Base-by-base conservation (phyloP, 371 early-diverging fungal species). In the Thermomucor indicae-seudaticae region DNA sequence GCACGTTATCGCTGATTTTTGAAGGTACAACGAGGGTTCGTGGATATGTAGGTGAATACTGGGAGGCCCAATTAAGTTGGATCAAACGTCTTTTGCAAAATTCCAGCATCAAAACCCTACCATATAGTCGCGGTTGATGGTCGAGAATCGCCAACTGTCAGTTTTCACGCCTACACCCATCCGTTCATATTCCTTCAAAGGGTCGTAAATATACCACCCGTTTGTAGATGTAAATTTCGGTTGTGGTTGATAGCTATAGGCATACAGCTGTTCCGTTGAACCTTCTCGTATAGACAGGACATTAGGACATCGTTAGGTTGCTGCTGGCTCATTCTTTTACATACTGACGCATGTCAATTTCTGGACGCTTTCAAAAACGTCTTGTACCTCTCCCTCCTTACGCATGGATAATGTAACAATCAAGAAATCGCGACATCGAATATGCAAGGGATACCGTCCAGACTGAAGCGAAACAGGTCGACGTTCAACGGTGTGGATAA, bases 1-100 rank as follows among this genome's bases (percentile, higher is more conserved):
- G 62, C 7, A 89, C 89, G 30, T 84, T 85, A 65, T 98, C 98
- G 59, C 91, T 92, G 47, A 97, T 93, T 53, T 81, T 85, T 5
- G 75, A 48, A 3, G 98, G 98, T 5, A 96, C 95, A 0, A 82
- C 92, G 28, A 98, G 65, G 1, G 80, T 55, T 1, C 79, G 60
- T 12, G 98, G 97, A 60, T 97, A 97, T 3, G 98, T 96, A 3
- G 89, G 79, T 48, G 89, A 92, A 58, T 95, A 83, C 85, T 84
- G 51, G 20, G 47, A 14, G 30, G 40, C 38, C 40, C 44, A 11
- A 19, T 48, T 0, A 2, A 1, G 23, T 40, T 24, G 24, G 22
- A 27, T 30, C 6, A 22, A 30, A 5, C 24, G 37, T 19, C 14
- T 22, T 23, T n/a, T 2, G 17, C 16, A 1, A 6, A 4, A 31